phyloP scores from a whole-genome alignment of 306 rosid species.

The Herpetospermum pedunculosum region DNA sequence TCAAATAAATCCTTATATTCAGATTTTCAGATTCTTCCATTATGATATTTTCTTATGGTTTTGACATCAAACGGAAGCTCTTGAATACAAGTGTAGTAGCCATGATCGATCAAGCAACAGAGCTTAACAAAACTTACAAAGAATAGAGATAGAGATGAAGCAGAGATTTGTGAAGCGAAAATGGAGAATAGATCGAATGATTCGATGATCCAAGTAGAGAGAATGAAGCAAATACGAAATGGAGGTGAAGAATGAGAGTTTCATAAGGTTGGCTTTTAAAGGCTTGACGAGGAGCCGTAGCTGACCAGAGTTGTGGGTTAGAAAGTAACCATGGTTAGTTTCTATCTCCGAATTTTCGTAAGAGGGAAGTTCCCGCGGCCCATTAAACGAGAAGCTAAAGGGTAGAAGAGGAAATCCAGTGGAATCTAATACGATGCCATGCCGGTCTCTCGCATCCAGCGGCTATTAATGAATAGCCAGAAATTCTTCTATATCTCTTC shows the following conservation, averaged over 20 bases:
- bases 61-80: not conserved
- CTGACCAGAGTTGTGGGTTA: not conserved
- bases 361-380: not conserved
- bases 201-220: not conserved
- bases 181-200: not conserved
- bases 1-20: not conserved
- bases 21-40: not conserved
- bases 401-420: not conserved
- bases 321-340: slow-evolving; percentile 4
- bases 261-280: not conserved
- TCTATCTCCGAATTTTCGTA: not conserved
- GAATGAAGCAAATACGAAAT: not conserved
- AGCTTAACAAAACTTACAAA: not conserved
- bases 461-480: not conserved
- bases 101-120: not conserved
- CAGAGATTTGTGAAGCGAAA: not conserved
- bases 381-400: slow-evolving; percentile 12
- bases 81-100: no score
- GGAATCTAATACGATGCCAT: slow-evolving; percentile 5
- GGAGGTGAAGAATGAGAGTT: not conserved
- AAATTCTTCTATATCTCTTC: not conserved
- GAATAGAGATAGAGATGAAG: not conserved
- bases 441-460: not conserved
- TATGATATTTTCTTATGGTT: not conserved
- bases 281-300: not conserved